A percentile compares a stretch with the other conserved stretches of the same genome.
These are phyloP conservation scores for Magnusiomyces paraingens DNA, from an alignment of 1,139 yeast genomes.

Conservation along the genomic window DNA sequence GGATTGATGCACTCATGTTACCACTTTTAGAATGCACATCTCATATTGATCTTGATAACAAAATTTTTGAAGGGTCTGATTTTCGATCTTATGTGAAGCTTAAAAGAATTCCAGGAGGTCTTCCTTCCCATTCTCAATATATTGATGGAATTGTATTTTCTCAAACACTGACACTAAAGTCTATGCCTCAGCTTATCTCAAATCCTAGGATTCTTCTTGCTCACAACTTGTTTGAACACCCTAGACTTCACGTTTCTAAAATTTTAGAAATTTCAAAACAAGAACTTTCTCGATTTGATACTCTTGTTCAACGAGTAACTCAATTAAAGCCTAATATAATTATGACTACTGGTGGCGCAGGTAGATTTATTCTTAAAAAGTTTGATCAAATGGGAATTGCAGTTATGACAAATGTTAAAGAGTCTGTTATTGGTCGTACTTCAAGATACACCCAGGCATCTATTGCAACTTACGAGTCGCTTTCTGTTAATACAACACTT, in stretches of 20 bases:
- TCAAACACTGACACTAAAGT: constrained; percentile 71
- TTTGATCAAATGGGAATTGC: constrained; percentile 73
- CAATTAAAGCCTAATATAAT: constrained; percentile 76
- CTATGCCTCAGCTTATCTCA: constrained; percentile 59
- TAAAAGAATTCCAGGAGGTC: constrained; percentile 75
- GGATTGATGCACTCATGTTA: constrained; percentile 46
- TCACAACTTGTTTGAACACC: constrained; percentile 85
- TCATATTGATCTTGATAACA: constrained; percentile 48
- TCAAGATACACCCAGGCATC: constrained; percentile 81
- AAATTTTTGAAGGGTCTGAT: constrained; percentile 69
- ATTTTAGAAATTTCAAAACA: constrained; percentile 81
- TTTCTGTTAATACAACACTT: constrained; percentile 52
- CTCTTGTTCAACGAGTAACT: constrained; percentile 70
- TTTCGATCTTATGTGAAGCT: constrained; percentile 82
- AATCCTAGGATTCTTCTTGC: constrained; percentile 75
- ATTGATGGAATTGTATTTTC: constrained; percentile 83
- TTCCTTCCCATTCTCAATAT: constrained; percentile 48
- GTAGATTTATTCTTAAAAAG: constrained; percentile 72
- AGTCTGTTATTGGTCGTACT: constrained; percentile 73
- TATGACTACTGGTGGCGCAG: constrained; percentile 72
- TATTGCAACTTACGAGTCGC: constrained; percentile 59
- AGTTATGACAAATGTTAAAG: constrained; percentile 73
- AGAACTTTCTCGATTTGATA: constrained; percentile 76
- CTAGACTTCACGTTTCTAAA: constrained; percentile 67
- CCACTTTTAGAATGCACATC: constrained; percentile 43